Base-by-base conservation (phyloP, 2,329 filamentous ascomycete species). In the Shiraia sp. region DNA sequence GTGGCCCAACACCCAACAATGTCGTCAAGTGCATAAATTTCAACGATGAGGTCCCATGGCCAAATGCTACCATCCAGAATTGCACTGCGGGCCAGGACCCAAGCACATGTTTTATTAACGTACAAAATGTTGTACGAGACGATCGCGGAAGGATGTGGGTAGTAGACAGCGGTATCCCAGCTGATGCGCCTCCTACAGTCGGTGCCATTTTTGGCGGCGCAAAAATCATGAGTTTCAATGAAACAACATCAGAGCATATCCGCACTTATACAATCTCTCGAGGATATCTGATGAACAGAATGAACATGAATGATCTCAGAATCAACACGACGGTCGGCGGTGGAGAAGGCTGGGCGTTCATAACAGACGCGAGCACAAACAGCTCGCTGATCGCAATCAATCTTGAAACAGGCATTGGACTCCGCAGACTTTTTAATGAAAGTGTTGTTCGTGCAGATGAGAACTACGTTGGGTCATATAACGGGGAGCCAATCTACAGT, bases 121-220 rank as follows among this genome's bases (percentile, higher is more conserved):
- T 74, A 3, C 72, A 74, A 48, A 75, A 74, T 33, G 60, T 74
- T n/a, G 66, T 74, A 6, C 59, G 72, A 9, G 72, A 74, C 41
- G 61, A 64, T 5, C 42, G 62, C 8, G 62, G 65, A 14, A 64
- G 68, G 28, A 54, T 75, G 9, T 75, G 71, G 70, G 55, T 72
- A 5, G 60, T 75, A 10, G 72, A 74, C 45, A 70, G 57, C 23
- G 72, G 72, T 2, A 71, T 74, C 30, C 59, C 61, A 9, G 60
- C 61, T 23, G 59, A 62, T 7, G 54, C 49, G 2, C 41, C 43
- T 4, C 36, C 52, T 41, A 41, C 51, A 47, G 40, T 61, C n/a
- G 26, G 53, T 24, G 47, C 71, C 2, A 33, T 65, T 0, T 53
- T 60, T 7, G 59, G 64, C 6, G 71, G 70, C 2, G 68, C 71